Evolutionary conservation across 768 basidiomycete species (phyloP), one percentile per base, ranked within the genome.

Genomic region (Saitozyma sp.): DNA sequence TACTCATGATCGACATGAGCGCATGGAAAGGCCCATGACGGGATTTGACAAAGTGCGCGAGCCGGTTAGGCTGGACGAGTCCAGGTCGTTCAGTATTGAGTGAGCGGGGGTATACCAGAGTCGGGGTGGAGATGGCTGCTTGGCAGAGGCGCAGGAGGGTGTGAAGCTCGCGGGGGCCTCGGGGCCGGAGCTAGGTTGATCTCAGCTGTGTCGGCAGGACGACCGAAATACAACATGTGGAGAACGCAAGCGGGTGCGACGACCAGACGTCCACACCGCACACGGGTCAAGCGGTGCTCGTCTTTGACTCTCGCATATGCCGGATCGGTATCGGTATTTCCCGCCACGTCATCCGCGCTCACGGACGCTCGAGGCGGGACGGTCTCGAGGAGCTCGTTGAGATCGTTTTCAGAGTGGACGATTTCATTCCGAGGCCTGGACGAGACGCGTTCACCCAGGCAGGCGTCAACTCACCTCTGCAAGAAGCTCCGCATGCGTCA

Each of bases 11-110:
- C 11, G 68, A 70, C 67, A 77, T 64, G 16, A 74, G 54, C 10
- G 67, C 66, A 43, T 69, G 63, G 59, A 67, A 77, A 0, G 75
- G 73, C 9, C 71, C 73, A 63, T 73, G 71, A 1, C 73, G 65
- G 43, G 66, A 66, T 51, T 77, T 77, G 61, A 77, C 65, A 59
- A 75, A 77, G 19, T 70, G 63, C 0, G 73, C 67, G 11, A 62
- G 37, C 2, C 65, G 61, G 40, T 55, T 67, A 6, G 57, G 63
- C 7, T 59, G 43, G 11, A 62, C 59, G n/a, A 46, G 49, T 16
- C 17, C 54, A 54, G 56, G 56, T 59, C 51, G 57, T 43, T 20
- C 46, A 41, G 20, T 42, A 9, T 19, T 50, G 29, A 49, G 14
- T 11, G 45, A 46, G 45, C 13, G 45, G 8, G 52, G 49, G 37